Evolutionary conservation across 495 filamentous ascomycete genomes (phyloP).

Genomic region (Rostrohypoxylon terebratum): DNA sequence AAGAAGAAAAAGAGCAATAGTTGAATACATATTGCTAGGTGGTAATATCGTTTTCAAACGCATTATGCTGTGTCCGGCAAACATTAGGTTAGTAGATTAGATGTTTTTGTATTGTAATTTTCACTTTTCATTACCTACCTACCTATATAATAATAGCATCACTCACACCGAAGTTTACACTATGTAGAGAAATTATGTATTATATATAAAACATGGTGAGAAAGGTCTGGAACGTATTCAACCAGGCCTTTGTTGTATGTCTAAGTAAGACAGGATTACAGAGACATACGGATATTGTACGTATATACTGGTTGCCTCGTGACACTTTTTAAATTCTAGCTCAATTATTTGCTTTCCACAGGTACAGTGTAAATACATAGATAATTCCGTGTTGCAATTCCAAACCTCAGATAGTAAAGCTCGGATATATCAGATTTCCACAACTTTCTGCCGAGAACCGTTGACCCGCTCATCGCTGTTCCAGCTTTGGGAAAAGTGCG

Average conservation of each 20-base stretch:
- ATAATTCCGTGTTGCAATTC: not conserved
- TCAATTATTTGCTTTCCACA: not conserved
- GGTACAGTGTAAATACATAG: not conserved
- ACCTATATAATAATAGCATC: no score
- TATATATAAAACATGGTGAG: no score
- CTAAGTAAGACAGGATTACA: not conserved
- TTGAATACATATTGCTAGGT: not conserved
- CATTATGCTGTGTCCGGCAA: constrained; percentile 17
- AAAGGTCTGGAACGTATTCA: constrained; percentile 17
- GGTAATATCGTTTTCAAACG: constrained; percentile 11
- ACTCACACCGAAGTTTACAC: not conserved
- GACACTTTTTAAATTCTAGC: constrained; percentile 20
- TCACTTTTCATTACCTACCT: not conserved
- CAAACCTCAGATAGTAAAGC: not conserved
- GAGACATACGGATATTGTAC: not conserved
- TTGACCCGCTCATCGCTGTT: constrained; percentile 6
- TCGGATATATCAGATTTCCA: constrained; percentile 11
- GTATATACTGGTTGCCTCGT: not conserved
- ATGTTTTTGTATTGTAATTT: constrained; percentile 8
- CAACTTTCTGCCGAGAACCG: constrained; percentile 6
- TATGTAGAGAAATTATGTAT: no score
- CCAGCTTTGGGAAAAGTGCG: not conserved
- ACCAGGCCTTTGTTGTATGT: constrained; percentile 8
- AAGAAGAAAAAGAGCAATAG: constrained; percentile 16
- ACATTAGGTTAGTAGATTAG: no score